Evolutionary conservation across 2,329 filamentous ascomycete species (phyloP), one percentile per base, ranked within the genome.

Genomic region (Trichoderma koningii): DNA sequence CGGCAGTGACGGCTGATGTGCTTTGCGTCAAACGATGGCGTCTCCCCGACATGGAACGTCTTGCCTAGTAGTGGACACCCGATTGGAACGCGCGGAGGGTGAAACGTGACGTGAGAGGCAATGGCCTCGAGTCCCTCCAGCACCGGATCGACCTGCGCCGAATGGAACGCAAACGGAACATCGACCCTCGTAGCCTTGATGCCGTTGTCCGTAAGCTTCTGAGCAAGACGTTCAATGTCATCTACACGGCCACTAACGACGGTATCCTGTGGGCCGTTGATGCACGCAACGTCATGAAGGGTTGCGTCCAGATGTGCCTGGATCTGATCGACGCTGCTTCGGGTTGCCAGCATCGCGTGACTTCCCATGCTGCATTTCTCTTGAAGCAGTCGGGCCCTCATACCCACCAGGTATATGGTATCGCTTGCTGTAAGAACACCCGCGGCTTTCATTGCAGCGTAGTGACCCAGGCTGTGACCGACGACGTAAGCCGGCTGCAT

Each of bases 201-300:
- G 66, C 71, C 77, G 14, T 67, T 72, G 30, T 47, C 71, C 45
- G 68, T 68, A 21, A 79, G 71, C 64, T 72, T 68, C 45, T 71
- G 66, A 9, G 83, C 81, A 17, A 87, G 78, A 4, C 78, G 73
- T 3, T 76, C 71, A 45, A 85, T 77, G 61, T 81, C 75, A 1
- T 71, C 70, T 0, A 78, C 76, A 10, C 73, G 71, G 10, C 82
- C 83, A 23, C 78, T 79, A n/a, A 95, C 80, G 2, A 95, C 92
- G 10, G 88, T 93, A 73, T 92, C 90, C 57, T 86, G 81, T 0
- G 88, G 87, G 0, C 89, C 87, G 70, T 96, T 96, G 73, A 92
- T 84, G 78, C 92, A 95, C 17, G 91, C 89, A 38, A 85, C 70
- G 45, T 84, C 83, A 57, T 17, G 86, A 81, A 59, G 82, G 80